Evolutionary conservation across 352 stramenopile genomes (phyloP), one percentile per base, ranked within the genome.

Genomic region (Pythium aristosporum): DNA sequence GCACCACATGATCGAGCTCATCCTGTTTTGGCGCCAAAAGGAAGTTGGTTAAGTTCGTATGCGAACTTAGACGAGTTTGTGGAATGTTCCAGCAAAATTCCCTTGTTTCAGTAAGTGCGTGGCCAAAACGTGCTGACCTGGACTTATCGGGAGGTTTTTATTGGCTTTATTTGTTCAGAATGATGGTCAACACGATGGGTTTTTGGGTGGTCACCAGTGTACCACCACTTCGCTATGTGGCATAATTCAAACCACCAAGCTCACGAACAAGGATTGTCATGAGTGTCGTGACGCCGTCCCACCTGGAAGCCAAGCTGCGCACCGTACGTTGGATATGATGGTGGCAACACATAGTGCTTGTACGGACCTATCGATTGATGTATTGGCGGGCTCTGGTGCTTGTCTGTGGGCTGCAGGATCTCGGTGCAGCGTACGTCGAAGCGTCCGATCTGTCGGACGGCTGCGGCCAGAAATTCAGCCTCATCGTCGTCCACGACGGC

Each of bases 391-490:
- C 20, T 57, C 9, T 49, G 23, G n/a, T 2, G 21, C 5, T 0
- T 51, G 23, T 55, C 10, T 39, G 3, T 59, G 15, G 41, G 34
- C 2, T 59, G 5, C 37, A 87, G 65, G 79, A 89, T 56, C 76
- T 92, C 23, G 84, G 82, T 52, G 84, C 84, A 34, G 57, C 64
- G 48, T 62, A 88, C 52, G 84, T 94, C 54, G 79, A 92, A 69
- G 82, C 87, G 7, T 79, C 79, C 51, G 86, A 94, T 60, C 68
- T 91, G 21, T 94, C 86, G 47, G 86, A 93, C 52, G 86, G 86
- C 34, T 94, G 86, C 62, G 85, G 85, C 34, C 87, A 73, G 63
- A 92, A 92, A 65, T 94, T 92, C 69, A 93, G 84, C 59, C 68
- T 93, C 46, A 80, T 94, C 49, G 81, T 94, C 51, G 86, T 94